phyloP scores from a whole-genome alignment of 257 asterid genomes.

The Haberlea rhodopensis region DNA sequence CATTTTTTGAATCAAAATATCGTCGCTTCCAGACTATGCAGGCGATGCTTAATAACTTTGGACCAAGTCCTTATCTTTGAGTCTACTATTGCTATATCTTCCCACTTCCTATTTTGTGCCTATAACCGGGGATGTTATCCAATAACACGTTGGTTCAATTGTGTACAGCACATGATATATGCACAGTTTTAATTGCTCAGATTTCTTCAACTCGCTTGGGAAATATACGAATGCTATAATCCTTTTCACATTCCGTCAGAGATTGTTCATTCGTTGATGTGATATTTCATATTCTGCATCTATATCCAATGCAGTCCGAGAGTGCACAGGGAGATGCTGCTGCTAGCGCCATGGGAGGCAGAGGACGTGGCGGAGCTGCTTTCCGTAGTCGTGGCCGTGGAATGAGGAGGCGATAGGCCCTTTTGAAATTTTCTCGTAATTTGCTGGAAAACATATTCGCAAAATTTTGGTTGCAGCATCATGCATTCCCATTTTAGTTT shows the following conservation, averaged over 20 bases:
- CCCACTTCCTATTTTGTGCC: background rate
- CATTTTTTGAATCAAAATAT: background rate
- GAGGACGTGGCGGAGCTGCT: conserved; percentile 69
- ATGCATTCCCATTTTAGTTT: background rate
- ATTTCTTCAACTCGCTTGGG: background rate
- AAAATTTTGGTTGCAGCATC: conserved; percentile 13
- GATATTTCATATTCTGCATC: background rate
- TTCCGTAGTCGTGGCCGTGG: conserved; percentile 84
- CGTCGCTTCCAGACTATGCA: background rate
- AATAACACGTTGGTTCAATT: background rate
- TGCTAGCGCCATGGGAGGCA: conserved; percentile 76
- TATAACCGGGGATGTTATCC: background rate
- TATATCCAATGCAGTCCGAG: conserved; percentile 61
- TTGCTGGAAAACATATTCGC: conserved; percentile 6
- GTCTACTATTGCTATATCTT: background rate
- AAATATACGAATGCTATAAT: background rate
- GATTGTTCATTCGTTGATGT: background rate
- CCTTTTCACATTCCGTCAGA: background rate
- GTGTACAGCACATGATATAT: background rate
- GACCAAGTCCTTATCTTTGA: background rate
- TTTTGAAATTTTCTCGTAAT: conserved; percentile 20
- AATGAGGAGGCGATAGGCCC: conserved; percentile 73
- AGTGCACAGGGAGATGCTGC: conserved; percentile 99
- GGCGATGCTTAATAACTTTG: background rate
- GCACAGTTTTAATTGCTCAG: background rate